phyloP scores from a whole-genome alignment of 73 alveolate species.

The Tetrahymena malaccensis region DNA sequence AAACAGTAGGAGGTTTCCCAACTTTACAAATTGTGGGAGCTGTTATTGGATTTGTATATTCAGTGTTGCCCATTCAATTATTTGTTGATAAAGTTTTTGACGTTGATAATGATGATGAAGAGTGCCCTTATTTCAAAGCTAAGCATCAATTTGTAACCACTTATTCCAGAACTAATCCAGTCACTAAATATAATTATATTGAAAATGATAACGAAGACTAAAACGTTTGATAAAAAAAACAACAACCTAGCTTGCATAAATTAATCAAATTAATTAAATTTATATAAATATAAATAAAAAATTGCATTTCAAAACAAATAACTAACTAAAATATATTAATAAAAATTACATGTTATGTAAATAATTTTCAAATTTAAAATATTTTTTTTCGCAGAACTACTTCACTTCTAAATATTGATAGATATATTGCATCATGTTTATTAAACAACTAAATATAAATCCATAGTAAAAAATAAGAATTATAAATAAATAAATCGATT shows the following conservation, averaged over 20 bases:
- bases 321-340: no score
- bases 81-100: not conserved
- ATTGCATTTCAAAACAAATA: not conserved
- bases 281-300: no score
- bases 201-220: not conserved
- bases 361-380: not conserved
- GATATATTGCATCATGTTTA: no score
- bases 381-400: no score
- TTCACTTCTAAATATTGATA: no score
- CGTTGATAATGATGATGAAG: not conserved
- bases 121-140: not conserved
- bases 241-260: not conserved
- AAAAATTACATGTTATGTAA: not conserved
- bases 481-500: no score
- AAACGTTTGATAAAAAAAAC: not conserved
- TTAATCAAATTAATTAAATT: not conserved
- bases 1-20: not conserved
- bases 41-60: not conserved
- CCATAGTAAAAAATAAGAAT: no score
- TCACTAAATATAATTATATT: not conserved
- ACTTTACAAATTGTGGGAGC: not conserved
- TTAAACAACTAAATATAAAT: no score
- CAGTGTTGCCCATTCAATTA: not conserved
- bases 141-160: not conserved
- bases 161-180: not conserved